A percentile compares a stretch with the other conserved stretches of the same genome.
These are phyloP conservation scores for Neoboletus magnificus DNA, from an alignment of 768 basidiomycete species.

Conservation along the genomic window DNA sequence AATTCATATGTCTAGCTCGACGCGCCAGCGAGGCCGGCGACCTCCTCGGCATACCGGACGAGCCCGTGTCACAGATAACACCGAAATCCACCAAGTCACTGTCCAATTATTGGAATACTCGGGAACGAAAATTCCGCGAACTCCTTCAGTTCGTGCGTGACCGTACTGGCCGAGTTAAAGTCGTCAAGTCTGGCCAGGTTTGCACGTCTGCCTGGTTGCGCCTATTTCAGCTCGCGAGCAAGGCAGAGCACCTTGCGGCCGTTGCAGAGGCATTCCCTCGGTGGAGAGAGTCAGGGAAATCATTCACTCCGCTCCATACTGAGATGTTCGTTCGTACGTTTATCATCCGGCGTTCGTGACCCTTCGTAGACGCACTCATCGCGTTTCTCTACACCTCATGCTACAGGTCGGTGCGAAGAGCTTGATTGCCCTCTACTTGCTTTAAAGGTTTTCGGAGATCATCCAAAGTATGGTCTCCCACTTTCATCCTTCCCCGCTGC, in stretches of 20 bases:
- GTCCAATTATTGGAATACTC: background rate
- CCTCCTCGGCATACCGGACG: conserved; percentile 14
- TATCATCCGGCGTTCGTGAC: background rate
- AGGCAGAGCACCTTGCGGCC: conserved; percentile 46
- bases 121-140: conserved; percentile 23
- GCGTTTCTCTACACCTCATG: background rate
- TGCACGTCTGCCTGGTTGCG: conserved; percentile 48
- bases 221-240: conserved; percentile 48
- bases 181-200: conserved; percentile 35
- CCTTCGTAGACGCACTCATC: background rate
- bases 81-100: background rate
- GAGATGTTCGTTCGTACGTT: conserved; percentile 57
- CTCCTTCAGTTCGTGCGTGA: conserved; percentile 28
- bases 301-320: conserved; percentile 38
- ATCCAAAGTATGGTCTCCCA: conserved; percentile 55
- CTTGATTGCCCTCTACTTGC: conserved; percentile 54
- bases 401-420: conserved; percentile 58
- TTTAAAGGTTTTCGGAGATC: conserved; percentile 58
- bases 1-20: conserved; percentile 15
- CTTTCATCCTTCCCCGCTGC: conserved; percentile 48
- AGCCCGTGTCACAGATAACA: background rate
- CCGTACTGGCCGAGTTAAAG: conserved; percentile 28
- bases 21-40: conserved; percentile 6
- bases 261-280: conserved; percentile 46
- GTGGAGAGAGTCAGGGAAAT: conserved; percentile 45